These are phyloP conservation scores for Filobasidium uniguttulatum DNA, from an alignment of 1,284 basidiomycete species.

Conservation along the genomic window DNA sequence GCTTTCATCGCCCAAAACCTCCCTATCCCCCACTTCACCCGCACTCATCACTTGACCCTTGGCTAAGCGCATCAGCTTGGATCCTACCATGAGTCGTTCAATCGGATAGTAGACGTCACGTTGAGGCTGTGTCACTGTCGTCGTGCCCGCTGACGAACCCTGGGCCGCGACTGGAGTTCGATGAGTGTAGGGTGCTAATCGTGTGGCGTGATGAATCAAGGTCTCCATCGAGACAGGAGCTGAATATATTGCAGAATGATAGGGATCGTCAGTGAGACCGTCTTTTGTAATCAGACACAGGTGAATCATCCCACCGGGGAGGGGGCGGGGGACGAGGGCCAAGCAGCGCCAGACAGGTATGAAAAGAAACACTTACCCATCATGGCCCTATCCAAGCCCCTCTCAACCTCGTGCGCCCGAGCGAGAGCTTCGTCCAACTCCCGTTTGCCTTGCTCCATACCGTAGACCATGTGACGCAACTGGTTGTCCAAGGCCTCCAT, in stretches of 20 bases:
- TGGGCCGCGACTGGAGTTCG: not conserved
- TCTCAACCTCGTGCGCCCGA: constrained; percentile 14
- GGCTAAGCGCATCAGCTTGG: constrained; percentile 6
- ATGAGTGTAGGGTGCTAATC: constrained; percentile 4
- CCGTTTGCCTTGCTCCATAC: constrained; percentile 9
- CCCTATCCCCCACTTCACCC: not conserved
- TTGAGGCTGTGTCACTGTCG: not conserved
- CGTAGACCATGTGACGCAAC: constrained; percentile 1
- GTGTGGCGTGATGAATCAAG: not conserved
- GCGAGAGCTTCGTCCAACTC: constrained; percentile 20
- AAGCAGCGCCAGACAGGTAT: not conserved
- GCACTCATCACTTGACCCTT: constrained; percentile 4
- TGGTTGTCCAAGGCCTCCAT: constrained; percentile 5
- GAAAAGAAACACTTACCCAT: constrained; percentile 4
- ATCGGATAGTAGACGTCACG: constrained; percentile 10
- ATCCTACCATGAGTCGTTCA: constrained; percentile 9
- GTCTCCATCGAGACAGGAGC: not conserved
- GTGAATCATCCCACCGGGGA: not conserved
- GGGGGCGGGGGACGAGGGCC: no score
- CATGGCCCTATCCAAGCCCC: constrained; percentile 7
- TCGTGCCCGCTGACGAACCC: not conserved
- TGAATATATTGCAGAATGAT: not conserved
- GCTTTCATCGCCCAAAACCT: not conserved
- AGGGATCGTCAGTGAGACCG: not conserved
- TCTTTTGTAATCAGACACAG: not conserved